Base-by-base conservation (phyloP, 2,329 filamentous ascomycete genomes). In the Alternaria novae-zelandiae region DNA sequence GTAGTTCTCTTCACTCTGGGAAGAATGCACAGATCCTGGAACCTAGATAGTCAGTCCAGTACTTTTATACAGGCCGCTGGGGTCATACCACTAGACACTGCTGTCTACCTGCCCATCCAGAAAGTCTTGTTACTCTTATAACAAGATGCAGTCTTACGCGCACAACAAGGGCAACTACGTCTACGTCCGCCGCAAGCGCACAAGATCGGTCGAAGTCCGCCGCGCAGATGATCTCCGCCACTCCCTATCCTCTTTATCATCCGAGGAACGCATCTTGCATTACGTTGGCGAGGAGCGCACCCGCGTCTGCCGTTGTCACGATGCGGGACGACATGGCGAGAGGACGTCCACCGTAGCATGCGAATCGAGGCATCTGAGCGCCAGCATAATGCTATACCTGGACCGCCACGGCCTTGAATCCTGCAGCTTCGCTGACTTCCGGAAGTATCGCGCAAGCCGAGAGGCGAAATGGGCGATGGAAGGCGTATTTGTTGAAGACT, bases 331-430 rank as follows among this genome's bases (percentile, higher is more conserved):
- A 4, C 67, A 69, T 45, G 53, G 25, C 15, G 55, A 49, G 17
- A n/a, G 30, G 5, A 50, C 32, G 0, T 32, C 54, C 10, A 20
- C 13, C 6, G 55, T 69, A 12, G 51, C 58, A 10, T 26, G 43
- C 20, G 59, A 65, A 7, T 63, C 56, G 0, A 61, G 41, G 3
- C 56, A 66, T 54, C 54, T 69, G 1, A 49, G 45, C 23, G 49
- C 46, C 4, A 51, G 54, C 21, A 21, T 69, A 8, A 56, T 20
- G 5, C 46, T 68, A 11, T 71, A 69, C n/a, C 58, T 71, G 17
- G 53, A 65, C 6, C 61, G 55, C 8, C 57, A 64, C 15, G 13
- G 32, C 5, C 15, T 66, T 6, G 43, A 64, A 1, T 57, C 47
- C 2, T 69, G 63, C n/a, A 53, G 30, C 1, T 44, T 65, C 7